Percentiles rank a stretch among this genome's conserved stretches.
These are phyloP conservation scores for Paramecium pentaurelia DNA, from an alignment of 73 alveolate genomes.

Conservation along the genomic window DNA sequence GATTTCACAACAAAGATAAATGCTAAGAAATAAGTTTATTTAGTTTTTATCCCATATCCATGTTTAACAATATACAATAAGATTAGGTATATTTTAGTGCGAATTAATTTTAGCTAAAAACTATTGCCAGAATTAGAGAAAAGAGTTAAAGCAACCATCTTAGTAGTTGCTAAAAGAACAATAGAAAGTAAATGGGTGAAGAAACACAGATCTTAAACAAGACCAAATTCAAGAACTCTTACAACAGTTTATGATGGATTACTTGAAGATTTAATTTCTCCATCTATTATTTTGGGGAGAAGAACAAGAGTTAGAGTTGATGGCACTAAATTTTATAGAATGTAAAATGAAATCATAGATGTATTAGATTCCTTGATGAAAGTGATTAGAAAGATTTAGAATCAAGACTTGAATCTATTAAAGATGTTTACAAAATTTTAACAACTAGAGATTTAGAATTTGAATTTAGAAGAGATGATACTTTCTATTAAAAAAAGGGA, in stretches of 20 bases:
- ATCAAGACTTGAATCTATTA: neutral
- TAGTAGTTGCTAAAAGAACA: slow-evolving; percentile 39
- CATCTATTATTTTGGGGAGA: slow-evolving; percentile 24
- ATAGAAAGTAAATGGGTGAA: slow-evolving; percentile 42
- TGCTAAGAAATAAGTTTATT: neutral
- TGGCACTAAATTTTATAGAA: slow-evolving; percentile 27
- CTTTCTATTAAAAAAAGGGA: neutral
- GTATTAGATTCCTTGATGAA: neutral
- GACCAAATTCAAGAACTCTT: slow-evolving; percentile 49
- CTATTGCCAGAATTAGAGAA: slow-evolving; percentile 52
- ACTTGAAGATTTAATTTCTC: slow-evolving; percentile 21
- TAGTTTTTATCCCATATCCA: neutral
- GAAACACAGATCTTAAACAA: slow-evolving; percentile 46
- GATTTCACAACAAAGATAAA: neutral
- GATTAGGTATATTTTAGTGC: neutral
- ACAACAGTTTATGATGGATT: slow-evolving; percentile 54
- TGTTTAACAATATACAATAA: neutral
- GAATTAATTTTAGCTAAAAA: neutral
- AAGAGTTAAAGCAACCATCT: slow-evolving; percentile 39
- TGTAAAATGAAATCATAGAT: neutral
- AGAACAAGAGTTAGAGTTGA: slow-evolving; percentile 56
- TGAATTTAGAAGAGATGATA: neutral
- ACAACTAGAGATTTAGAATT: slow-evolving; percentile 14
- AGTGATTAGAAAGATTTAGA: neutral
- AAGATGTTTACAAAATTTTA: neutral